Base-by-base conservation (phyloP, 768 basidiomycete genomes). In the Mycena amicta region DNA sequence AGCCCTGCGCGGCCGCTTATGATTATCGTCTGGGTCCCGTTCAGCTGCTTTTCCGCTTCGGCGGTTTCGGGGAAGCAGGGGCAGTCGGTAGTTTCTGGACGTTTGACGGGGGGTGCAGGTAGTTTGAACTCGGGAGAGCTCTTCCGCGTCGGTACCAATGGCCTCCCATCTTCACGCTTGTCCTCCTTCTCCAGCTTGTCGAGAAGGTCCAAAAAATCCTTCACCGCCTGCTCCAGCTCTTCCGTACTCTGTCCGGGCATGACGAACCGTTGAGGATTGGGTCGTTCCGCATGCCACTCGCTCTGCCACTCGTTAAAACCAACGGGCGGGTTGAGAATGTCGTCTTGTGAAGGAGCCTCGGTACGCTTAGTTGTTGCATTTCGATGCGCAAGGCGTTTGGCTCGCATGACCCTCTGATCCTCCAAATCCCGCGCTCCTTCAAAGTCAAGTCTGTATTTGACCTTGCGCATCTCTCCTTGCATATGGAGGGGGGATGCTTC, bases 311-410 rank as follows among this genome's bases (percentile, higher is more conserved):
- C 56, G 47, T 68, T 28, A 87, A 89, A 73, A 77, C 71, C 41
- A 81, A 86, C 70, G 75, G 85, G 61, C 89, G 90, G 90, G 83
- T 92, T 40, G 87, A 86, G 18, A 80, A 79, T 71, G 78, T 92
- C 69, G 77, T 60, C 62, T 3, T 56, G 45, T 1, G 50, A 11
- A 12, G 55, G 55, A 28, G 28, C 41, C 50, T 57, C 59, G n/a
- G n/a, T n/a, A 16, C 8, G 2, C 18, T 0, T 31, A 20, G 47
- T 23, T 5, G 18, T 22, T 47, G 30, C 43, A 52, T 57, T 59
- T 20, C 55, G 30, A 26, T 52, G 55, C 26, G 22, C 40, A n/a
- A 63, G 50, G 22, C 59, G 55, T 6, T 53, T 56, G 23, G 31
- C 43, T 4, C 62, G 58, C 62, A 57, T 55, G 22, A 60, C 43